A percentile compares a stretch with the other conserved stretches of the same genome.
Evolutionary conservation across 345 rosid species (phyloP).

Genomic region (Brassica cretica): DNA sequence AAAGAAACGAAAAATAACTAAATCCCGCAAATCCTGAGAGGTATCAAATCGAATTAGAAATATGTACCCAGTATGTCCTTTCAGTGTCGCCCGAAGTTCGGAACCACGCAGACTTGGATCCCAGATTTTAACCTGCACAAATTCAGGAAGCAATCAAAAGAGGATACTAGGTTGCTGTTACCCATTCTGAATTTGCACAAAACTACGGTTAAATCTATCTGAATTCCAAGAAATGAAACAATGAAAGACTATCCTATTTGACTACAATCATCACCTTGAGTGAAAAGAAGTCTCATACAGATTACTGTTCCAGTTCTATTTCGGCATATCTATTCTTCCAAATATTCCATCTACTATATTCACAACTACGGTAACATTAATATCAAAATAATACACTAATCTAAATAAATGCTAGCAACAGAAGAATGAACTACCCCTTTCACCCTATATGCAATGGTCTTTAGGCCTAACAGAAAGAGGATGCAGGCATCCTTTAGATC

Average conservation of each 20-base stretch:
- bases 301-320: constrained; percentile 12
- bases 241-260: constrained; percentile 10
- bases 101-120: constrained; percentile 98
- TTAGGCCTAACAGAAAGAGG: constrained; percentile 16
- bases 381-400: constrained; percentile 3
- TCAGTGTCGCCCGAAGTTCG: constrained; percentile 90
- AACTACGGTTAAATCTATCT: constrained; percentile 2
- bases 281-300: constrained; percentile 4
- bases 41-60: constrained; percentile 15
- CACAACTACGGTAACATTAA: constrained; percentile 1
- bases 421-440: constrained; percentile 12
- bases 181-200: constrained; percentile 11
- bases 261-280: not conserved
- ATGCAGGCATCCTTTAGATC: not conserved
- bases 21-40: not conserved
- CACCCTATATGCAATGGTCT: constrained; percentile 11
- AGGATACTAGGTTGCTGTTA: not conserved
- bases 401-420: constrained; percentile 1
- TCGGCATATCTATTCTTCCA: constrained; percentile 13
- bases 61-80: constrained; percentile 85
- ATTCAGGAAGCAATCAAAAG: constrained; percentile 19
- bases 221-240: constrained; percentile 6
- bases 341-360: constrained; percentile 20
- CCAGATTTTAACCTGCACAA: constrained; percentile 91
- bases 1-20: constrained; percentile 13